Percentiles rank a stretch among this genome's conserved stretches.
These are phyloP conservation scores for Didymella sp. DNA, from an alignment of 2,329 filamentous ascomycete genomes.

Conservation along the genomic window DNA sequence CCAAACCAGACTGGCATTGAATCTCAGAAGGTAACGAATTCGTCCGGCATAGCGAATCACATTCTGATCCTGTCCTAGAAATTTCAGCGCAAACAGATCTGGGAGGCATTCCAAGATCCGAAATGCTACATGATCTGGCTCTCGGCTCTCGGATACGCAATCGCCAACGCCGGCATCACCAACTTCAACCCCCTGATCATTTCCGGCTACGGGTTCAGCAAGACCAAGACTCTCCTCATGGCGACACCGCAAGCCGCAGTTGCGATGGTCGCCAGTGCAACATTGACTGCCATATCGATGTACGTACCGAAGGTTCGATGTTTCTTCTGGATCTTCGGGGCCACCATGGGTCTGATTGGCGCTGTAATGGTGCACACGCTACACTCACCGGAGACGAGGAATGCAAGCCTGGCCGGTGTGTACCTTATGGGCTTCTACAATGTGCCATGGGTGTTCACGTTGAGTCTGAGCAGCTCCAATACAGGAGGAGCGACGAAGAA, in stretches of 20 bases:
- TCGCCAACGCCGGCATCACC: conserved; percentile 7
- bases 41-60: no score
- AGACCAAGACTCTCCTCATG: background rate
- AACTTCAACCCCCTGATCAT: conserved; percentile 9
- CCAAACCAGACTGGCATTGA: conserved; percentile 2
- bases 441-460: conserved; percentile 2
- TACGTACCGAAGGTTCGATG: conserved; percentile 3
- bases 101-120: background rate
- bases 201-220: conserved; percentile 1
- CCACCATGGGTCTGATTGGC: background rate
- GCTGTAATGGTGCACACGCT: conserved; percentile 3
- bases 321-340: conserved; percentile 6
- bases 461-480: conserved; percentile 6
- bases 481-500: conserved; percentile 4
- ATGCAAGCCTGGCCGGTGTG: background rate
- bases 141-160: background rate
- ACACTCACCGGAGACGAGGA: background rate
- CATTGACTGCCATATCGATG: background rate
- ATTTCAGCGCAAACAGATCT: background rate
- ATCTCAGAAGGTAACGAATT: background rate
- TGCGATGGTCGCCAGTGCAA: conserved; percentile 1
- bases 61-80: background rate
- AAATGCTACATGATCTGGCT: conserved; percentile 4
- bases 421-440: conserved; percentile 13
- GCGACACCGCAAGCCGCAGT: conserved; percentile 3